A percentile compares a stretch with the other conserved stretches of the same genome.
Conservation (phyloP, 2,329 filamentous ascomycete species). For the Aspergillus fructus region DNA sequence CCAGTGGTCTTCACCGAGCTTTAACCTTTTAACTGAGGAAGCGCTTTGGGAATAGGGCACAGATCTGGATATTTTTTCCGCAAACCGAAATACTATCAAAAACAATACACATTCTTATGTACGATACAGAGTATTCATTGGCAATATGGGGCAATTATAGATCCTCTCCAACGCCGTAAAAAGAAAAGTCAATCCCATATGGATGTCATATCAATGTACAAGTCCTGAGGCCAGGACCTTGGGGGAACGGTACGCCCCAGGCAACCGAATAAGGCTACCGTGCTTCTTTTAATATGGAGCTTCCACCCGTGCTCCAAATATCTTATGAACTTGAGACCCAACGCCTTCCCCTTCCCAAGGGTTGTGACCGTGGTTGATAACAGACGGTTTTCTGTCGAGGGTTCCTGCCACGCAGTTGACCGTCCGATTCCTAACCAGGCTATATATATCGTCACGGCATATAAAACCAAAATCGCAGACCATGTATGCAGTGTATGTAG, state of each 20-base stretch:
- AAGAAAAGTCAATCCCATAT: constrained; percentile 18
- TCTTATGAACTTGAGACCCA: constrained; percentile 5
- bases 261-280: constrained; percentile 2
- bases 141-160: neutral
- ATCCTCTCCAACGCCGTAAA: constrained; percentile 7
- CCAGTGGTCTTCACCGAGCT: neutral
- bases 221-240: constrained; percentile 19
- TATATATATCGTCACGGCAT: constrained; percentile 27
- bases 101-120: neutral
- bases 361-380: neutral
- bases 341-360: constrained; percentile 12
- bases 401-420: neutral
- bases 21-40: neutral
- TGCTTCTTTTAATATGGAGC: neutral
- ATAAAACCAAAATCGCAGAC: constrained; percentile 20
- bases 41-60: neutral
- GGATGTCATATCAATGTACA: constrained; percentile 26
- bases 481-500: constrained; percentile 13
- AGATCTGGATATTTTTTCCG: neutral
- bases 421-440: constrained; percentile 13
- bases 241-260: constrained; percentile 9
- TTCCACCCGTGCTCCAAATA: neutral
- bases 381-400: neutral
- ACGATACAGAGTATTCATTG: neutral
- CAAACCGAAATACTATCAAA: neutral